Evolutionary conservation across 257 asterid genomes (phyloP), one percentile per base, ranked within the genome.

Genomic region (Leptodermis oblonga): DNA sequence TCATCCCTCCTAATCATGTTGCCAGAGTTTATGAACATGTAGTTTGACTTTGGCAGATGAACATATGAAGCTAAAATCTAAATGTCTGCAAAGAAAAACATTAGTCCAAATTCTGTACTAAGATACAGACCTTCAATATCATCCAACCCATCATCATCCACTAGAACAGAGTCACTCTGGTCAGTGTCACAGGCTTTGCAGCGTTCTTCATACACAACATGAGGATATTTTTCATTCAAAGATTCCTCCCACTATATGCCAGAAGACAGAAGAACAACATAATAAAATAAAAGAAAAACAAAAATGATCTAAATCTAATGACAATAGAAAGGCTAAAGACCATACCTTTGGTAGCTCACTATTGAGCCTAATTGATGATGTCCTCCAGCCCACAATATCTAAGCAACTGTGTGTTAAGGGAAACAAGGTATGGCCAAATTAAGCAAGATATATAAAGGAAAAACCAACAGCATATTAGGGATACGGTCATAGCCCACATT

Each of bases 371-470:
- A 94, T 89, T 58, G 98, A 94, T 22, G 99, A 89, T 66, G 99
- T 94, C 82, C 99, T 85, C 99, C 99, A 94, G 36, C 99, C 99
- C 55, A 94, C 99, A 71, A 94, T 91, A 82, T 91, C 99, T 94
- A 73, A 68, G 66, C 23, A 79, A 63, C 17, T 71, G 58, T 54
- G 49, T 66, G 76, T 80, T 52, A 72, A 86, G 78, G 92, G 80
- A 81, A 64, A 84, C 81, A 72, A 81, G 56, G 22, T 20, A 33
- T 4, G 53, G 28, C 56, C 45, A 30, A 17, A 2, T 17, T n/a
- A 61, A 74, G 26, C 10, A 28, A 37, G 33, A 34, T 23, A 15
- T 26, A 31, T 23, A 28, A 33, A 43, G 26, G 65, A 31, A 34
- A 62, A 45, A 60, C 54, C 36, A 70, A 67, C 69, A 66, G 42